Base-by-base conservation (phyloP, 1,139 yeast genomes). In the Yamadazyma triangularis region DNA sequence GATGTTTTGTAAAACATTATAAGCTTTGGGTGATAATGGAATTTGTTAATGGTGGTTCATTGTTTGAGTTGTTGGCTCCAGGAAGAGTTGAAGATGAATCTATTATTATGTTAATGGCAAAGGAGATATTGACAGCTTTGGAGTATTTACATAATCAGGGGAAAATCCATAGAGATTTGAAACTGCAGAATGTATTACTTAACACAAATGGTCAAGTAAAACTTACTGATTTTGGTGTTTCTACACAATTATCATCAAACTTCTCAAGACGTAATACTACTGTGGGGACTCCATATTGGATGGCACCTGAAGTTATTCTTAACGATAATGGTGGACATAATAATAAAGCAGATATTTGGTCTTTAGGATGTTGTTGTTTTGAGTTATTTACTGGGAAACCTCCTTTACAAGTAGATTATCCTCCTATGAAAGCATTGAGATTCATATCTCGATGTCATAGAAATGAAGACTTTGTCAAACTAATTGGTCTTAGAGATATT, bases 281-380 rank as follows among this genome's bases (percentile, higher is more conserved):
- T 48, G 98, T 91, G 7, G 98, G 99, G 0, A 91, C 98, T 0
- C 98, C 99, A 1, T 91, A 89, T 53, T 91, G 97, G 93, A 93
- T 93, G 98, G 94, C 97, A 0, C 98, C 98, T 0, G 99, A 93
- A 49, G 95, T 91, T 2, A 83, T 91, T 26, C 62, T 79, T 47
- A 95, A 87, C 51, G 82, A 83, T 33, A 55, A 58, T 26, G 72
- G 70, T 28, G 95, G 91, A 8, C 94, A 93, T 53, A 79, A 86
- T 41, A 84, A 73, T 50, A 75, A 84, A 43, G 96, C 98, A 1
- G 98, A 93, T 54, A 77, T 91, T 3, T 93, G 98, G 98, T 87
- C 96, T 1, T 60, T 93, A 34, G 99, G 98, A 0, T 86, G 91
- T 40, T 86, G 95, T 22, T 83, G 89, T 1, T 83, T 80, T 38